Percentiles rank a stretch among this genome's conserved stretches.
phyloP scores from a whole-genome alignment of 768 basidiomycete species.

The Mycena floridula region DNA sequence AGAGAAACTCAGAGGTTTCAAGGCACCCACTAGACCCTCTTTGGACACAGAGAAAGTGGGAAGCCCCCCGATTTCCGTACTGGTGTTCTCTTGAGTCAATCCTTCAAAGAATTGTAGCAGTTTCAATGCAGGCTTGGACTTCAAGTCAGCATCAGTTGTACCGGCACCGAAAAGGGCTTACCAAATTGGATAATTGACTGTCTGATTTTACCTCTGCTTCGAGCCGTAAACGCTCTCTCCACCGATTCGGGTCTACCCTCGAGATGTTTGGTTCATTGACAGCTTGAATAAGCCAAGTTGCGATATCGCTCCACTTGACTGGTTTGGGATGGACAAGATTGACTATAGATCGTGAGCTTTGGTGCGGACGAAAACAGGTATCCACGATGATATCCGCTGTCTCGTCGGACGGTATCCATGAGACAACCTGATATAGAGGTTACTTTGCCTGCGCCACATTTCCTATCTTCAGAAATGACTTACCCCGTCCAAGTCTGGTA shows the following conservation, averaged over 20 bases:
- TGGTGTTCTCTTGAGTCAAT: not conserved
- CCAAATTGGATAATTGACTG: not conserved
- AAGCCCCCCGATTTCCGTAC: not conserved
- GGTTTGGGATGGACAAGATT: conserved; percentile 9
- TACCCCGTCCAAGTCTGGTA: conserved; percentile 18
- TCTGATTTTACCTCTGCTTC: not conserved
- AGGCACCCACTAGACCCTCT: not conserved
- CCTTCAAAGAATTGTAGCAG: not conserved
- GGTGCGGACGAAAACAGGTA: not conserved
- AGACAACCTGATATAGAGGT: conserved; percentile 18
- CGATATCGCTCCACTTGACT: conserved; percentile 2
- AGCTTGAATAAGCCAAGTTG: not conserved
- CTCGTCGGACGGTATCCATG: conserved; percentile 8
- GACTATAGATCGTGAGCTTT: not conserved
- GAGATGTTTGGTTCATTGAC: too few species aligned
- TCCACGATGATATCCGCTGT: conserved; percentile 3
- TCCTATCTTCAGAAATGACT: conserved; percentile 4
- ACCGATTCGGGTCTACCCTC: not conserved
- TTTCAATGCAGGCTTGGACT: not conserved
- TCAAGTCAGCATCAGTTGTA: not conserved
- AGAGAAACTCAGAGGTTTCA: not conserved
- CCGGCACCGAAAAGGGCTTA: not conserved
- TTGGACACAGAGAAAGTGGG: not conserved
- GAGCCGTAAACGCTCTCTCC: not conserved
- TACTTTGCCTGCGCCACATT: not conserved